Conservation (phyloP, 2,329 filamentous ascomycete species). For the Erysiphe neolycopersici region DNA sequence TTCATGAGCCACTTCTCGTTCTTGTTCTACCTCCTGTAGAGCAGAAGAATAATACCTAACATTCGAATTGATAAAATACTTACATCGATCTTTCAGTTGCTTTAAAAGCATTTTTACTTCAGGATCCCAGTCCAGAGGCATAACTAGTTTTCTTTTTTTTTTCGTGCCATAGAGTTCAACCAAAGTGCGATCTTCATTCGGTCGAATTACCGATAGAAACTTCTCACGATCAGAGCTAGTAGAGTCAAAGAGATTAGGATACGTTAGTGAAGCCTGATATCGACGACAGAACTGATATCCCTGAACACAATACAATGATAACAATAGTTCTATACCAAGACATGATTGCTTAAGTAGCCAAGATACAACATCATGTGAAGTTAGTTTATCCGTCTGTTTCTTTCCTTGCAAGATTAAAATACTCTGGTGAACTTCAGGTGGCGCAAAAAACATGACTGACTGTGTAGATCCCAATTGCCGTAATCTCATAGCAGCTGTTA, state of each 20-base stretch:
- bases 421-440: constrained; percentile 16
- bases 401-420: constrained; percentile 22
- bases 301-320: constrained; percentile 30
- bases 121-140: background rate
- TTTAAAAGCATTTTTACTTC: background rate
- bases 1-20: constrained; percentile 20
- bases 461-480: constrained; percentile 23
- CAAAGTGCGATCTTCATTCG: constrained; percentile 28
- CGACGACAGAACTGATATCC: constrained; percentile 32
- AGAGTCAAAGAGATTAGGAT: constrained; percentile 17
- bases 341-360: constrained; percentile 43
- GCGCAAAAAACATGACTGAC: constrained; percentile 9
- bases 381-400: background rate
- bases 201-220: constrained; percentile 20
- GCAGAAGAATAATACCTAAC: constrained; percentile 16
- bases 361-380: constrained; percentile 21
- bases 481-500: constrained; percentile 34
- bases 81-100: background rate
- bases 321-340: constrained; percentile 27
- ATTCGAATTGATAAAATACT: background rate
- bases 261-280: constrained; percentile 19
- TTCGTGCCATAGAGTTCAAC: constrained; percentile 26
- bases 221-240: constrained; percentile 13
- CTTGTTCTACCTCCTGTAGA: constrained; percentile 25
- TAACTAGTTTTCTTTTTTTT: background rate